Evolutionary conservation across 495 filamentous ascomycete species (phyloP), one percentile per base, ranked within the genome.

Genomic region (Neurospora sp.): DNA sequence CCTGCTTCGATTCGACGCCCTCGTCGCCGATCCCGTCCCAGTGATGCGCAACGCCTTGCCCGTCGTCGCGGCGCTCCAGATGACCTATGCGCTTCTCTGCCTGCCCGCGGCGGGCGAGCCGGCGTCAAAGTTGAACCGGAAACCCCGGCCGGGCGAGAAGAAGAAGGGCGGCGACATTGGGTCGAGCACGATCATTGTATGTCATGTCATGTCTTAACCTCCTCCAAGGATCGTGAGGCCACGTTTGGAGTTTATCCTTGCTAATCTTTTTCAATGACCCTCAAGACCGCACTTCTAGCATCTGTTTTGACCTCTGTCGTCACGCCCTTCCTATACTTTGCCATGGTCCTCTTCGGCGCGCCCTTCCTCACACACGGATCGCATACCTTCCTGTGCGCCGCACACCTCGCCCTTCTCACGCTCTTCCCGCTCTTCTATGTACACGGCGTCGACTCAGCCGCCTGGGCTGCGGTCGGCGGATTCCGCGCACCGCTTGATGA

Each of bases 341-440:
- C 90, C 31, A 86, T 96, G 75, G 85, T 98, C 78, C 89, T 97
- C 71, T 95, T 98, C 82, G 96, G 96, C 74, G 96, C 95, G 16
- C 96, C 96, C 0, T 80, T 96, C 71, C 94, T 93, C 20, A 94
- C 94, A 0, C 94, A 97, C 79, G 84, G 92, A 71, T 70, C 84
- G 11, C 90, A 97, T 66, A 99, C 95, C 4, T 71, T 92, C 40
- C 89, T 97, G 39, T 90, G 89, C 81, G 92, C 93, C 2, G 87
- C 90, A 12, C 94, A 98, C 81, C 87, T 97, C 75, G 89, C 95
- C 18, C 78, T 97, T 0, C 86, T 99, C 14, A 87, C 89, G 3
- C 83, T 90, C 0, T 88, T 92, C 46, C 91, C 93, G 0, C 83
- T 98, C 16, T 87, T 96, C 77, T 97, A 96, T 79, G 88, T 88